Conservation (phyloP, 192 early-diverging fungal species). For the Backusella mclennaniae region DNA sequence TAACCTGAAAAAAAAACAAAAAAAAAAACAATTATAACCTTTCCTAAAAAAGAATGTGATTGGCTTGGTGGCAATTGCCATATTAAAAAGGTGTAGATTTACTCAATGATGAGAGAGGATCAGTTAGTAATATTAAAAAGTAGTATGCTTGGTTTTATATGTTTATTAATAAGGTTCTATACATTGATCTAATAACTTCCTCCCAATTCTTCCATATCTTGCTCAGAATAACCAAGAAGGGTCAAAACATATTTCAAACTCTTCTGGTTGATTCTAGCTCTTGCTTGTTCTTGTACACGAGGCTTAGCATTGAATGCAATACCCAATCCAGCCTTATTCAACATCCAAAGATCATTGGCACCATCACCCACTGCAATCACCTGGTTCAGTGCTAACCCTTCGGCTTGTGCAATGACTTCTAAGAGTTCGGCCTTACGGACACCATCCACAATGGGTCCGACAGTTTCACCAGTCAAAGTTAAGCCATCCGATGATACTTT, state of each 20-base stretch:
- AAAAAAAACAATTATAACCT: background rate
- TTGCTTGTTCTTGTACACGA: conserved; percentile 83
- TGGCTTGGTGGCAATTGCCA: background rate
- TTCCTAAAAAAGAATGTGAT: background rate
- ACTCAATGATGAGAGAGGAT: too few species aligned
- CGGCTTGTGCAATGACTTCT: conserved; percentile 94
- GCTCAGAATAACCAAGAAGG: conserved; percentile 84
- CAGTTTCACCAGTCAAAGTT: conserved; percentile 81
- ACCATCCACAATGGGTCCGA: conserved; percentile 90
- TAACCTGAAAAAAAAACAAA: background rate
- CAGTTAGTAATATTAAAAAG: background rate
- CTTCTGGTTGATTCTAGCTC: conserved; percentile 88
- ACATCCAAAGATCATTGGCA: conserved; percentile 96
- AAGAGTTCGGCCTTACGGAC: conserved; percentile 92
- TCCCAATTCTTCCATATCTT: conserved; percentile 64
- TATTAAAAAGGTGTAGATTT: background rate
- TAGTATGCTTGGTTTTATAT: background rate
- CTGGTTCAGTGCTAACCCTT: conserved; percentile 82
- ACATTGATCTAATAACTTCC: conserved; percentile 3
- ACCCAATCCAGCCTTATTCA: conserved; percentile 89
- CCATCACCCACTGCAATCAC: conserved; percentile 98
- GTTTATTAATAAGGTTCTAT: background rate
- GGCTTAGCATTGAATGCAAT: conserved; percentile 99
- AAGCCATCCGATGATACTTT: conserved; percentile 82
- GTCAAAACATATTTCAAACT: conserved; percentile 89